phyloP scores from a whole-genome alignment of 257 asterid genomes.

The Fraxinus americana region DNA sequence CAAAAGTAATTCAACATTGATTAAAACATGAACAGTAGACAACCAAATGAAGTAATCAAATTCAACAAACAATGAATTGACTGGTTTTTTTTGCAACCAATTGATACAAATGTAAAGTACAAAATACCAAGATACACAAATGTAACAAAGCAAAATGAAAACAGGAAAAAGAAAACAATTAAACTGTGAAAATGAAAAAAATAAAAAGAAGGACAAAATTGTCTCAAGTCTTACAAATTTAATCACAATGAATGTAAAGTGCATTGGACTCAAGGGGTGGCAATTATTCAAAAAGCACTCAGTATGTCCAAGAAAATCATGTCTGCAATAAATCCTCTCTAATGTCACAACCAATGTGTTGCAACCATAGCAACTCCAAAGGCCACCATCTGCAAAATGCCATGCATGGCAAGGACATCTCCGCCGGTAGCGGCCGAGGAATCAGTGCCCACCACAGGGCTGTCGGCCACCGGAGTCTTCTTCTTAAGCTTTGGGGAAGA shows the following conservation, averaged over 20 bases:
- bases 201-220: neutral
- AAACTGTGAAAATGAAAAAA: neutral
- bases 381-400: constrained; percentile 28
- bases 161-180: neutral
- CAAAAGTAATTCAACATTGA: neutral
- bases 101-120: neutral
- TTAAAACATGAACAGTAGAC: neutral
- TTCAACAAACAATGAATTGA: neutral
- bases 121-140: neutral
- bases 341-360: constrained; percentile 34
- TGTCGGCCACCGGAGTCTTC: constrained; percentile 39
- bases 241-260: neutral
- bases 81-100: neutral
- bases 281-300: constrained; percentile 1
- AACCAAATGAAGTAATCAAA: neutral
- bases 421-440: constrained; percentile 32
- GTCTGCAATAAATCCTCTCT: neutral
- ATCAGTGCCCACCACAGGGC: constrained; percentile 45
- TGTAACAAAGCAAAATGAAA: neutral
- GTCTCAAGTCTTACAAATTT: constrained; percentile 2
- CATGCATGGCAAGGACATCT: constrained; percentile 41
- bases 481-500: constrained; percentile 33
- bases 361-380: constrained; percentile 40
- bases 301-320: neutral
- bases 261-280: neutral